Evolutionary conservation across 1,284 basidiomycete species (phyloP).

Genomic region (Leccinum subrobustum): DNA sequence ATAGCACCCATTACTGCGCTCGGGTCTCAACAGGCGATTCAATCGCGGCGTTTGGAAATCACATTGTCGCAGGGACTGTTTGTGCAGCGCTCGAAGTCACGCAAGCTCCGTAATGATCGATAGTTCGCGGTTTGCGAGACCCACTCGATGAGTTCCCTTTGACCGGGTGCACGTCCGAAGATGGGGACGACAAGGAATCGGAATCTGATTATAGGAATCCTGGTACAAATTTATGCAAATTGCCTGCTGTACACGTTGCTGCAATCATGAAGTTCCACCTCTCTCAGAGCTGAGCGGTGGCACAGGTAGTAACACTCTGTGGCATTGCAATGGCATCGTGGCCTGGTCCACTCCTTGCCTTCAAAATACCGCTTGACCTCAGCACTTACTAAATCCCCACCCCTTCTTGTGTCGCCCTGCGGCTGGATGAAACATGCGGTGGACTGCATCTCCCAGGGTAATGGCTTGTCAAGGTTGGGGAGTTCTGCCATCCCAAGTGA

Average conservation of each 20-base stretch:
- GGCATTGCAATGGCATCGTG: too few species aligned
- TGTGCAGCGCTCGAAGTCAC: not conserved
- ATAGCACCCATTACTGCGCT: not conserved
- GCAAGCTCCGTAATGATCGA: not conserved
- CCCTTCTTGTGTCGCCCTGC: too few species aligned
- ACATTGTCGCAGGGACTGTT: not conserved
- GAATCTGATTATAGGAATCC: not conserved
- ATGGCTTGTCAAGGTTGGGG: too few species aligned
- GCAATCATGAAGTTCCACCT: too few species aligned
- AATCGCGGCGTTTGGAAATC: too few species aligned
- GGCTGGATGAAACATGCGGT: too few species aligned
- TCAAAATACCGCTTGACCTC: too few species aligned
- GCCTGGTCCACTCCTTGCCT: too few species aligned
- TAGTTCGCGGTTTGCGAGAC: not conserved
- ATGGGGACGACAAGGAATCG: not conserved
- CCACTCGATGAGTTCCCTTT: not conserved
- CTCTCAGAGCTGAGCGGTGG: too few species aligned
- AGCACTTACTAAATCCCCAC: too few species aligned
- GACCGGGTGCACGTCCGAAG: not conserved
- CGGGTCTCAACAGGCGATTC: not conserved
- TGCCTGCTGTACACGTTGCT: not conserved
- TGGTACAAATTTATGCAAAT: not conserved
- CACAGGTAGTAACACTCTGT: not conserved
- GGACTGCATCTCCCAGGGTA: too few species aligned
- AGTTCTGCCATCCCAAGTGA: too few species aligned